Conservation (phyloP, 2,329 filamentous ascomycete species). For the Rhinocladiella similis region DNA sequence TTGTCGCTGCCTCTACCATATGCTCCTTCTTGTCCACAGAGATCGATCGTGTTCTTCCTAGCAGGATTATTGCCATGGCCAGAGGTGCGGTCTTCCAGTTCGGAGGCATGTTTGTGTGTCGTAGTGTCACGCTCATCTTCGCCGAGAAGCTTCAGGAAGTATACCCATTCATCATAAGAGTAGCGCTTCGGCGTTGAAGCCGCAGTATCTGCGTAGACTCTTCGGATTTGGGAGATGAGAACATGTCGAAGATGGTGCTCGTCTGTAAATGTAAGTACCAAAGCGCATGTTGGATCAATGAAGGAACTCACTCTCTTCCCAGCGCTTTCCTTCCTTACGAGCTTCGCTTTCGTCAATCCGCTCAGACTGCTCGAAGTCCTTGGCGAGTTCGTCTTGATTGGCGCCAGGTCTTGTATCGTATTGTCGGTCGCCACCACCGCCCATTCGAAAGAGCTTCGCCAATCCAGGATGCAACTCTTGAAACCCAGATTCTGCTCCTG, state of each 20-base stretch:
- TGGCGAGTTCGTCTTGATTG: constrained; percentile 35
- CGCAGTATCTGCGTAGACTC: constrained; percentile 39
- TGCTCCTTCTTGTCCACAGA: background rate
- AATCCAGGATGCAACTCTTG: constrained; percentile 29
- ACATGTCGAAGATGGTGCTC: constrained; percentile 48
- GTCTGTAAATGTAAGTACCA: constrained; percentile 11
- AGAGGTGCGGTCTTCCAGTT: background rate
- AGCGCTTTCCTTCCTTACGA: constrained; percentile 41
- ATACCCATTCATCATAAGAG: constrained; percentile 48
- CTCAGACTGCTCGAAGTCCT: constrained; percentile 45
- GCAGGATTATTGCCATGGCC: background rate
- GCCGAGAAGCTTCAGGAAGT: constrained; percentile 50
- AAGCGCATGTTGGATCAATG: background rate
- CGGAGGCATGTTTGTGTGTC: constrained; percentile 30
- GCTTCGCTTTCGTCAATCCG: constrained; percentile 43
- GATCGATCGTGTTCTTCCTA: background rate
- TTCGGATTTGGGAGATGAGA: constrained; percentile 41
- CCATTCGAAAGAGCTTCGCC: constrained; percentile 13
- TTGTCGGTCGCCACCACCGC: constrained; percentile 14
- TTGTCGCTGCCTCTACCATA: background rate
- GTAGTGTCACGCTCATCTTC: constrained; percentile 44
- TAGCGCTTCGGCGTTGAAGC: constrained; percentile 38
- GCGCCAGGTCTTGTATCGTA: constrained; percentile 6
- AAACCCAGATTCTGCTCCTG: constrained; percentile 10
- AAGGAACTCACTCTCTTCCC: constrained; percentile 41